Percentiles rank a stretch among this genome's conserved stretches.
Evolutionary conservation across 306 rosid species (phyloP).

Genomic region (Dryas octopetala): DNA sequence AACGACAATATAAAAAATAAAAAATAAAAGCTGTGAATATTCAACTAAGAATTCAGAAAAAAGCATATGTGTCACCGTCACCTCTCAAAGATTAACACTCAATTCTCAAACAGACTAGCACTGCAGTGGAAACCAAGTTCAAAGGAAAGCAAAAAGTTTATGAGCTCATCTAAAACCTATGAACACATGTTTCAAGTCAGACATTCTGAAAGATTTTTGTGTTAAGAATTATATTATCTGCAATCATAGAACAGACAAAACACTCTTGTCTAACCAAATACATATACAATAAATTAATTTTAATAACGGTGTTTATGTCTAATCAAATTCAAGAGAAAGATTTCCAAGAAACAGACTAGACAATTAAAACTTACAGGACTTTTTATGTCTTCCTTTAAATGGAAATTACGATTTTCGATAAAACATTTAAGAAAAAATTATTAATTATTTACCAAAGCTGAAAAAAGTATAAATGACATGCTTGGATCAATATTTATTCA

Average conservation of each 20-base stretch:
- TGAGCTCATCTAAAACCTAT: background rate
- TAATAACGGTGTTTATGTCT: background rate
- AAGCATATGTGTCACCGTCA: background rate
- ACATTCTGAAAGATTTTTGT: background rate
- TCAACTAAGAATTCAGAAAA: constrained; percentile 2
- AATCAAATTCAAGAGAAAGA: background rate
- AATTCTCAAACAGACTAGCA: background rate
- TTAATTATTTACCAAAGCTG: background rate
- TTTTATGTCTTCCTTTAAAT: background rate
- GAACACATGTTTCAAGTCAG: constrained; percentile 1
- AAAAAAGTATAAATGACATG: background rate
- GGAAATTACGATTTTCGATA: background rate
- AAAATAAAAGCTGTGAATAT: constrained; percentile 17
- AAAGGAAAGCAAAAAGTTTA: constrained; percentile 5
- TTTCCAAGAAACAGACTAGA: background rate
- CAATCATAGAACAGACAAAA: too few relatives aligned
- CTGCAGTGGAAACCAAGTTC: background rate
- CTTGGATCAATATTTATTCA: constrained; percentile 19
- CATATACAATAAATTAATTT: too few relatives aligned
- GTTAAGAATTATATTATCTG: too few relatives aligned
- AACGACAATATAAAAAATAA: background rate
- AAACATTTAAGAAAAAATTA: too few relatives aligned
- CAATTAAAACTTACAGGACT: background rate
- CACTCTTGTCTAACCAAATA: background rate
- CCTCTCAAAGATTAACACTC: too few relatives aligned